These are phyloP conservation scores for Parastagonospora avenae DNA, from an alignment of 2,329 filamentous ascomycete genomes.

Conservation along the genomic window DNA sequence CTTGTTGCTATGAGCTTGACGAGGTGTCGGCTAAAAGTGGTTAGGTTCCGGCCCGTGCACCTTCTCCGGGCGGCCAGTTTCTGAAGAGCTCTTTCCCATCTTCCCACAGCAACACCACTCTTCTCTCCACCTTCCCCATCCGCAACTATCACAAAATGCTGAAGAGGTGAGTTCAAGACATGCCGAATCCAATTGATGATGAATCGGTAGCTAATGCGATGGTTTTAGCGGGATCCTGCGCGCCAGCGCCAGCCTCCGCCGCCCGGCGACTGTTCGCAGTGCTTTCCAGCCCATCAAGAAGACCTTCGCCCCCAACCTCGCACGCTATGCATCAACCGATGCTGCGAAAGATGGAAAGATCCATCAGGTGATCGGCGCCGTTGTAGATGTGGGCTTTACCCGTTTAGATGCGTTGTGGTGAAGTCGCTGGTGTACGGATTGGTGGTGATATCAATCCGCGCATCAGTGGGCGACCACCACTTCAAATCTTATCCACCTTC, in stretches of 20 bases:
- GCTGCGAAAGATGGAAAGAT: conserved; percentile 65
- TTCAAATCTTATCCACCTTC: too few species aligned
- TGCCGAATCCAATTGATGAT: conserved; percentile 46
- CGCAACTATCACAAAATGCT: conserved; percentile 61
- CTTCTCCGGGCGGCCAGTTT: conserved; percentile 10
- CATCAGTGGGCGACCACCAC: too few species aligned
- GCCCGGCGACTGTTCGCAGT: conserved; percentile 58
- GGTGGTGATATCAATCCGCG: too few species aligned
- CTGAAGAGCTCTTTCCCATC: conserved; percentile 23
- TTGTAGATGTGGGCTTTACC: conserved; percentile 77
- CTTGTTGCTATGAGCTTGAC: conserved; percentile 7
- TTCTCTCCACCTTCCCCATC: conserved; percentile 36
- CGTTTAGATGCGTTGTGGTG: conserved; percentile 24
- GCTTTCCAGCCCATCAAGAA: conserved; percentile 63
- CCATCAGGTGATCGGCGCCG: conserved; percentile 90
- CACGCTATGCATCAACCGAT: conserved; percentile 67
- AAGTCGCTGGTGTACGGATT: conserved; percentile 33
- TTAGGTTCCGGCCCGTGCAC: not conserved
- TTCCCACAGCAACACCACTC: conserved; percentile 33
- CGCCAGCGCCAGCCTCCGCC: conserved; percentile 65
- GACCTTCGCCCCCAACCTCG: conserved; percentile 63
- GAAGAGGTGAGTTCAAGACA: conserved; percentile 59
- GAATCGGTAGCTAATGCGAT: conserved; percentile 46
- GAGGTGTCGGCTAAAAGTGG: conserved; percentile 8
- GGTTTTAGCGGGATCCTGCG: conserved; percentile 66